Evolutionary conservation across 495 filamentous ascomycete genomes (phyloP), one percentile per base, ranked within the genome.

Genomic region (Neurospora sp.): DNA sequence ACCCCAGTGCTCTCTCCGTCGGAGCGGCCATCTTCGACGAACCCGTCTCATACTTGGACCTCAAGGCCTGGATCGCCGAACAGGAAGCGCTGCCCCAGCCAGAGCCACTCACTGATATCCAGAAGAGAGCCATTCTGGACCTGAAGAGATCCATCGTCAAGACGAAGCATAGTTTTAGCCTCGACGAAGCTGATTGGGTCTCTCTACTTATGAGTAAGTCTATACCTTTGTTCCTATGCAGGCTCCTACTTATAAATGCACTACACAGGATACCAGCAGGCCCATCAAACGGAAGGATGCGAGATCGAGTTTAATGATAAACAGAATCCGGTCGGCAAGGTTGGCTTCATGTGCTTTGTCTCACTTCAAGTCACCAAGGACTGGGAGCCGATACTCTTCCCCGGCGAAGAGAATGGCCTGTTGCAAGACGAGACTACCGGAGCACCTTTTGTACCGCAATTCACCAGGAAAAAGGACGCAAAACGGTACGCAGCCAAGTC

Each of bases 401-500:
- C 82, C 9, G 46, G 74, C 62, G 54, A 72, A 6, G 72, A 72
- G 41, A 75, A 70, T 40, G 80, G 78, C 18, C 72, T 76, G n/a
- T 59, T 76, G 16, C 27, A 70, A 62, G 48, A 77, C 38, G 71
- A 72, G 31, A 59, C 23, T 4, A 59, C 40, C 23, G 69, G 66
- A 20, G 66, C 70, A 23, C 71, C 39, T 11, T 72, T 9, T 27
- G n/a, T 72, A 27, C 77, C 79, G 2, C 70, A 66, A 4, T 85
- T 84, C 70, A 39, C 74, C 35, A 76, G 75, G 37, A 85, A 85
- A 75, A 85, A 83, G 75, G 81, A 84, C 46, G 84, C 85, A 37
- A 85, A 83, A 73, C 75, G 78, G 66, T 85, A 84, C 73, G 85
- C 85, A 1, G 83, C 83, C 40, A 84, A 80, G 69, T 84, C 78